Evolutionary conservation across 192 early-diverging fungal genomes (phyloP), one percentile per base, ranked within the genome.

Genomic region (Linnemannia elongata): DNA sequence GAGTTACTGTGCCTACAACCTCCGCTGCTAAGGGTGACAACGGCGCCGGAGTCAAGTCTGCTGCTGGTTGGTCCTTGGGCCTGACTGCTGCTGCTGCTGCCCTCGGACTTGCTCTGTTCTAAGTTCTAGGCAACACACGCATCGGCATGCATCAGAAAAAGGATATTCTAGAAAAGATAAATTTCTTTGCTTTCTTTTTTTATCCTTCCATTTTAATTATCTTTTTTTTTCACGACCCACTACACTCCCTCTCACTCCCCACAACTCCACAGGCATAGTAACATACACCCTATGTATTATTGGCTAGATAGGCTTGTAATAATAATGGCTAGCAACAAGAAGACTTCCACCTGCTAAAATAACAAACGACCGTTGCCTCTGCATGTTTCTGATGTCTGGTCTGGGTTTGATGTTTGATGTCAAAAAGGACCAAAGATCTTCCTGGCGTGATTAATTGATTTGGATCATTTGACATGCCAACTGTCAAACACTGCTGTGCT

Each of bases 11-110:
- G 44, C 44, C 44, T 13, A 45, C 44, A 13, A 10, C 13, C 13
- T 12, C 33, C 6, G 72, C 24, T 41, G n/a, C 12, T 0, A 49
- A 49, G 1, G n/a, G 41, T 1, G 6, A 41, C 9, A 73, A 45
- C 44, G 72, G 72, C 27, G 38, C 72, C 6, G 42, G 72, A 9
- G 30, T 45, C 13, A 45, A 41, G 39, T 15, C 72, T 13, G 38
- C 44, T 41, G 42, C 72, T 73, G 72, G 72, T 45, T 73, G 72
- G 72, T 45, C 72, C 24, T n/a, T 45, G 38, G 20, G n/a, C 27
- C 27, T 73, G 44, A 45, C 45, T 30, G 22, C 42, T 41, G 72
- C 72, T 30, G 22, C 42, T 24, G 45, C 72, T 30, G 42, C 42
- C 42, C 72, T 73, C 44, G 39, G 72, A 18, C 4, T 45, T 41